Percentiles rank a stretch among this genome's conserved stretches.
phyloP scores from a whole-genome alignment of 2,329 filamentous ascomycete genomes.

The Sporothrix schenckii region DNA sequence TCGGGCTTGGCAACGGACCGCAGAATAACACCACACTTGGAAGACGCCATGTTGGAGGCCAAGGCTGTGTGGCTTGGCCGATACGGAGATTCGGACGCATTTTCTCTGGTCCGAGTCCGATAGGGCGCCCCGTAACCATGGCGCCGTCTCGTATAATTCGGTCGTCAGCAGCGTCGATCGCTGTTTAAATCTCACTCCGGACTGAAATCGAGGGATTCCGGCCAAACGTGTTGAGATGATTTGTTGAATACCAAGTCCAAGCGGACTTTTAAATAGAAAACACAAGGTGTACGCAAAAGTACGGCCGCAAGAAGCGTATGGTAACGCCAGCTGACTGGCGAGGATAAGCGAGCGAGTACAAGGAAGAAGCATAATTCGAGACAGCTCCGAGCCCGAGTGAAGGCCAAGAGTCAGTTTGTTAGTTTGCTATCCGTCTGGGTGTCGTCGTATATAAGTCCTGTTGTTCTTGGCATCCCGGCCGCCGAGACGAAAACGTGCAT shows the following conservation, averaged over 20 bases:
- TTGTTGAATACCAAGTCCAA: neutral
- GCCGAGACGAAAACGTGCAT: neutral
- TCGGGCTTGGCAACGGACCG: no score
- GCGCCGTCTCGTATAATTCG: neutral
- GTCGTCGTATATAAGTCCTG: neutral
- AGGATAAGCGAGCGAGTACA: neutral
- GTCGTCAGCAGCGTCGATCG: neutral
- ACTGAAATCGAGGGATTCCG: no score
- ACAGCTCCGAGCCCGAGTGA: neutral
- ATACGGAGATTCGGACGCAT: no score
- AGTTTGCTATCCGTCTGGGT: neutral
- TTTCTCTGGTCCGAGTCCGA: neutral
- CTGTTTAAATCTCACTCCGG: no score
- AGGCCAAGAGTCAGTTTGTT: neutral
- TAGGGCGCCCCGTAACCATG: neutral
- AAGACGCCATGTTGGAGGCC: no score
- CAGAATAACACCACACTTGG: no score
- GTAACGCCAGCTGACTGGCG: neutral
- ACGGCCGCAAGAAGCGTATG: neutral
- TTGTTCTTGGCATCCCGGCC: neutral
- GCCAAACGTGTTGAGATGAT: neutral
- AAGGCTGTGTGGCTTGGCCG: no score
- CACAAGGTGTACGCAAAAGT: neutral
- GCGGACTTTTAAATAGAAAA: neutral
- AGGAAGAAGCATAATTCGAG: constrained; percentile 12